Conservation (phyloP, 257 asterid genomes). For the Rhazya stricta region DNA sequence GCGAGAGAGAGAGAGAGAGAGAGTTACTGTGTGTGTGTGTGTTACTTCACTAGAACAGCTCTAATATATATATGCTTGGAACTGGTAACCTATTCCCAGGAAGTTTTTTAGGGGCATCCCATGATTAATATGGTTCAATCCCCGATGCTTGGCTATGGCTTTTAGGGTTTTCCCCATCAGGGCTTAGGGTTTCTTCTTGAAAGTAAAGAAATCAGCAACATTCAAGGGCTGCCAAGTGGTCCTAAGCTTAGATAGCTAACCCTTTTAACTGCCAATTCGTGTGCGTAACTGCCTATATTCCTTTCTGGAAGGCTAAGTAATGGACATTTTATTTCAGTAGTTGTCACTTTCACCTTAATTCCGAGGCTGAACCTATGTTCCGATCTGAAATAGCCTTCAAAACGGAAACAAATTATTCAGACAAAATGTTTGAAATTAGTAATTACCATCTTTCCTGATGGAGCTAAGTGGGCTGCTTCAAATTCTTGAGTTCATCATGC, state of each 20-base stretch:
- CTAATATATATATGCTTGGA: neutral
- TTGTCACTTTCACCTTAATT: neutral
- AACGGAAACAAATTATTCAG: neutral
- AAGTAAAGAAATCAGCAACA: neutral
- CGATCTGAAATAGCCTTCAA: neutral
- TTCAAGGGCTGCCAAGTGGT: constrained; percentile 11
- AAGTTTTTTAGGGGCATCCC: neutral
- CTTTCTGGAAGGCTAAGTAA: neutral
- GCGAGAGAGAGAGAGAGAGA: constrained; percentile 39
- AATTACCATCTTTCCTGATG: constrained; percentile 9
- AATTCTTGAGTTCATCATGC: constrained; percentile 35
- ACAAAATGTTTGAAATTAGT: neutral
- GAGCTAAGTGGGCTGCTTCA: constrained; percentile 31
- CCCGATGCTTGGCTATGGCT: neutral
- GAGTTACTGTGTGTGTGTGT: neutral
- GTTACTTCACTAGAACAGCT: neutral
- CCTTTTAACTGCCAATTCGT: neutral
- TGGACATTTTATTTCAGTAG: neutral
- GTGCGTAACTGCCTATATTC: constrained; percentile 11
- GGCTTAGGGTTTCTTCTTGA: constrained; percentile 21
- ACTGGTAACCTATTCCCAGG: neutral
- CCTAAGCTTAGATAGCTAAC: constrained; percentile 4
- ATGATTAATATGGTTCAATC: neutral
- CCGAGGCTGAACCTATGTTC: neutral
- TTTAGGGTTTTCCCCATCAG: constrained; percentile 8